Evolutionary conservation across 805 yeast genomes (phyloP).

Genomic region (Isabelozyma rhagii): DNA sequence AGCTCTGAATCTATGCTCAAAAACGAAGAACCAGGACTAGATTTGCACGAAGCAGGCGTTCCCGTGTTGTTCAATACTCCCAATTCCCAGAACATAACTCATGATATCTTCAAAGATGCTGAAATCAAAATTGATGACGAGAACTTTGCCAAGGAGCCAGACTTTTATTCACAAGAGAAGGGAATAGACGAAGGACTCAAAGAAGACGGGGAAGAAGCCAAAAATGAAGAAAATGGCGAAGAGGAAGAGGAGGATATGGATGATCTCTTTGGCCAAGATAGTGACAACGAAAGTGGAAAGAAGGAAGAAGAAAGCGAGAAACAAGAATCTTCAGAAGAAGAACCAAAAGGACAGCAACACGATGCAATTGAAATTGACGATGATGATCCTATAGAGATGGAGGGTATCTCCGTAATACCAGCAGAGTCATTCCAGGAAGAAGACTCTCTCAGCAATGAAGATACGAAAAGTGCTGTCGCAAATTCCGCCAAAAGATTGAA

Average conservation of each 20-base stretch:
- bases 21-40: neutral
- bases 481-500: neutral
- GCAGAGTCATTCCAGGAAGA: neutral
- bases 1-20: conserved; percentile 10
- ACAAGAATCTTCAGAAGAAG: neutral
- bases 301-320: conserved; percentile 1
- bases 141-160: neutral
- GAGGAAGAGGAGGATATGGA: conserved; percentile 28
- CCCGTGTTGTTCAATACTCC: neutral
- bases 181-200: neutral
- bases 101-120: neutral
- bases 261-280: conserved; percentile 30
- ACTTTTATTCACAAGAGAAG: neutral
- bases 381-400: neutral
- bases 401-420: neutral
- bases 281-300: conserved; percentile 18
- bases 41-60: neutral
- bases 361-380: conserved; percentile 1
- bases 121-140: neutral
- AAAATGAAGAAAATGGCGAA: neutral
- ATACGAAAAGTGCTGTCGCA: neutral
- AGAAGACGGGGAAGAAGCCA: neutral
- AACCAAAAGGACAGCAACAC: neutral
- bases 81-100: neutral
- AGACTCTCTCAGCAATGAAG: neutral